Percentiles rank a stretch among this genome's conserved stretches.
These are phyloP conservation scores for Xylariaceae sp. DNA, from an alignment of 2,329 filamentous ascomycete genomes.

Conservation along the genomic window DNA sequence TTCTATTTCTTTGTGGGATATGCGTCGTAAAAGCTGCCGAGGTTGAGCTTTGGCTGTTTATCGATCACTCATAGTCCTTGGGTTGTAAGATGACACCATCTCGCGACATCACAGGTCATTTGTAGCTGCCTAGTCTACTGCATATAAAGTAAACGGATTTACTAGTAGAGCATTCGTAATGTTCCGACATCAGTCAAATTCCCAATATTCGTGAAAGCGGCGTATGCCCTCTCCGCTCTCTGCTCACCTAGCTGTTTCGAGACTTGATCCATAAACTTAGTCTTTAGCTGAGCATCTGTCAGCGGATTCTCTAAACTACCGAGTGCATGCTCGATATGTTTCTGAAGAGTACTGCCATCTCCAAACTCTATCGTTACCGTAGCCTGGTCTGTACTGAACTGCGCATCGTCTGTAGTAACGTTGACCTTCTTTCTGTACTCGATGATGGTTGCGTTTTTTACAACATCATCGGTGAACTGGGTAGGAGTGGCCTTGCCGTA, in stretches of 20 bases:
- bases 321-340: slow-evolving; percentile 55
- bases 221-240: slow-evolving; percentile 43
- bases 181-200: slow-evolving; percentile 40
- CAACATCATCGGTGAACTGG: slow-evolving; percentile 56
- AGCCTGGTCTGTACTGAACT: slow-evolving; percentile 46
- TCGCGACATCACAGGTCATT: no score
- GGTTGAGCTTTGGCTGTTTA: no score
- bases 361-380: slow-evolving; percentile 42
- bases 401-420: slow-evolving; percentile 49
- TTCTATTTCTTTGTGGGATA: no score
- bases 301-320: slow-evolving; percentile 56
- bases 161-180: slow-evolving; percentile 22
- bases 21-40: no score
- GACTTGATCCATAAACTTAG: slow-evolving; percentile 58
- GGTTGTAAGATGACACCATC: no score
- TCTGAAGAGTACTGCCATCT: slow-evolving; percentile 44
- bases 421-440: slow-evolving; percentile 51
- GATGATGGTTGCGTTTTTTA: slow-evolving; percentile 41
- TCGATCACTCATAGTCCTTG: no score
- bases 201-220: slow-evolving; percentile 40
- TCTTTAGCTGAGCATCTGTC: slow-evolving; percentile 46
- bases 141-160: no score
- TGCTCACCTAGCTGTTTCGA: slow-evolving; percentile 47
- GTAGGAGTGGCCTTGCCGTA: slow-evolving; percentile 57
- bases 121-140: no score